Percentiles rank a stretch among this genome's conserved stretches.
These are phyloP conservation scores for Trametes gibbosa DNA, from an alignment of 768 basidiomycete species.

Conservation along the genomic window DNA sequence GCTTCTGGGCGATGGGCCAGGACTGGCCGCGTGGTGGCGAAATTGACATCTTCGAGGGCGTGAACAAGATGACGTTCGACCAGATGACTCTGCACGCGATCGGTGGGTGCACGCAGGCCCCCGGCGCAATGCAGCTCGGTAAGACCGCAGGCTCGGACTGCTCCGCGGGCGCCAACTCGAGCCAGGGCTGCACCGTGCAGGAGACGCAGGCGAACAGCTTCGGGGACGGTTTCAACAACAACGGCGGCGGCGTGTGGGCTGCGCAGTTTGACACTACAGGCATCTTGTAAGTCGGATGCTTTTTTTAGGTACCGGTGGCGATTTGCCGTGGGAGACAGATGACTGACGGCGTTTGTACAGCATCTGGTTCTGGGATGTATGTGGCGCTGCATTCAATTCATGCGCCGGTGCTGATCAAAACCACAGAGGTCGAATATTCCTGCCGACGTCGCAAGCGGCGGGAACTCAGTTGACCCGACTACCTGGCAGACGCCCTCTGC, in stretches of 20 bases:
- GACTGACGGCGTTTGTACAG: conserved; percentile 22
- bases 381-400: background rate
- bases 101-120: conserved; percentile 34
- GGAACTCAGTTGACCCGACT: conserved; percentile 35
- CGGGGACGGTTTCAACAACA: conserved; percentile 39
- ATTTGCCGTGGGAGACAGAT: background rate
- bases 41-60: conserved; percentile 45
- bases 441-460: conserved; percentile 31
- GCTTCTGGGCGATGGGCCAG: conserved; percentile 38
- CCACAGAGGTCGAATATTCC: conserved; percentile 38
- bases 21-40: conserved; percentile 34
- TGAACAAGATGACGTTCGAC: conserved; percentile 49
- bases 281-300: conserved; percentile 35
- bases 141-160: conserved; percentile 29
- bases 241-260: conserved; percentile 63
- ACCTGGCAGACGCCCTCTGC: conserved; percentile 47
- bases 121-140: conserved; percentile 33
- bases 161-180: conserved; percentile 25
- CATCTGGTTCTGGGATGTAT: conserved; percentile 50
- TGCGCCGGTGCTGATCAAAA: background rate
- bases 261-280: conserved; percentile 62
- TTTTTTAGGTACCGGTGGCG: background rate
- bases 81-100: conserved; percentile 56
- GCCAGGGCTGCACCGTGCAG: conserved; percentile 15
- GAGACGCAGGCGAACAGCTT: conserved; percentile 38